These are phyloP conservation scores for Alternaria ethzedia DNA, from an alignment of 2,329 filamentous ascomycete species.

Conservation along the genomic window DNA sequence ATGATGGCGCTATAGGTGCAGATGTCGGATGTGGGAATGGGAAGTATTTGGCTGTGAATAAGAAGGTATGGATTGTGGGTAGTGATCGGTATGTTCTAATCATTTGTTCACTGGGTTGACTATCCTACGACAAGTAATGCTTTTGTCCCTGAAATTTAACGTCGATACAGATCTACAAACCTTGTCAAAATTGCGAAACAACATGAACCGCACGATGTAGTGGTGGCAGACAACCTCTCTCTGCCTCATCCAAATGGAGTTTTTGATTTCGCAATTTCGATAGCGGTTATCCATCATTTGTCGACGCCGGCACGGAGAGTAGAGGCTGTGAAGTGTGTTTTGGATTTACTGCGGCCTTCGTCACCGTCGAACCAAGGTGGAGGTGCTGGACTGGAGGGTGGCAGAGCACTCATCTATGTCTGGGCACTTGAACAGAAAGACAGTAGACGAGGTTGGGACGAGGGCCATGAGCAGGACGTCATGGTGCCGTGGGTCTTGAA, in stretches of 20 bases:
- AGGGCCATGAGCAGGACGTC: constrained; percentile 82
- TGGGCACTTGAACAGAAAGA: constrained; percentile 93
- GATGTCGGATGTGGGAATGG: constrained; percentile 97
- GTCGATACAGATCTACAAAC: constrained; percentile 60
- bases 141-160: background rate
- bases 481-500: constrained; percentile 93
- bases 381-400: constrained; percentile 42
- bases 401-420: constrained; percentile 82
- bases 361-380: background rate
- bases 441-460: constrained; percentile 88
- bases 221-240: constrained; percentile 82
- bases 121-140: background rate
- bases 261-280: constrained; percentile 91
- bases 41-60: constrained; percentile 87
- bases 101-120: background rate
- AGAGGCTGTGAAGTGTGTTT: constrained; percentile 73
- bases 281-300: constrained; percentile 93
- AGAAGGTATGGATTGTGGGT: constrained; percentile 71
- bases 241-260: constrained; percentile 72
- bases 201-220: constrained; percentile 67
- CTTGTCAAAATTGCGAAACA: constrained; percentile 63
- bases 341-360: constrained; percentile 65
- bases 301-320: constrained; percentile 76
- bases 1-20: constrained; percentile 77
- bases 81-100: constrained; percentile 74